A percentile compares a stretch with the other conserved stretches of the same genome.
These are phyloP conservation scores for Malus hybrid DNA, from an alignment of 331 rosid genomes.

Conservation along the genomic window DNA sequence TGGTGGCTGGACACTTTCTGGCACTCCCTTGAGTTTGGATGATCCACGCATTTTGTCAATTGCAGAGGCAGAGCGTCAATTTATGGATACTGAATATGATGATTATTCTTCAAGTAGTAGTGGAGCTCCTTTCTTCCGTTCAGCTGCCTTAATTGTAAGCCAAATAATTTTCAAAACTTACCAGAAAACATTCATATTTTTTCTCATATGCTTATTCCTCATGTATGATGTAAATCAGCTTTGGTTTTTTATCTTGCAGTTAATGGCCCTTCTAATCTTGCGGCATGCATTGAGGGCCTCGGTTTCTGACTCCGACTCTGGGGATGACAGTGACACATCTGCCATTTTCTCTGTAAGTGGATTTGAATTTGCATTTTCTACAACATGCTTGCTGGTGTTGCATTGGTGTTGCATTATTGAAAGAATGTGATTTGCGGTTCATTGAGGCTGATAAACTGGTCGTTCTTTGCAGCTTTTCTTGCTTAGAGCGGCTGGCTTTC, in stretches of 20 bases:
- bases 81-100: conserved; percentile 86
- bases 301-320: conserved; percentile 63
- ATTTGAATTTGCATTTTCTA: background rate
- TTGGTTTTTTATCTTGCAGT: conserved; percentile 38
- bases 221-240: background rate
- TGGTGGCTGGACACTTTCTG: conserved; percentile 96
- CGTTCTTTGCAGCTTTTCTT: conserved; percentile 60
- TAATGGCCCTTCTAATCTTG: conserved; percentile 86
- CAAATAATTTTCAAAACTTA: background rate
- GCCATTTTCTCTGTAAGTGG: conserved; percentile 76
- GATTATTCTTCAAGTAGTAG: conserved; percentile 76
- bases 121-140: conserved; percentile 94
- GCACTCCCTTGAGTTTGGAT: conserved; percentile 83
- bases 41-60: conserved; percentile 92
- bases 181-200: background rate
- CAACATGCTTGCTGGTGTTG: background rate
- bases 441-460: conserved; percentile 14
- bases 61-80: conserved; percentile 87
- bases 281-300: conserved; percentile 79
- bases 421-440: background rate
- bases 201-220: background rate
- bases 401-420: background rate
- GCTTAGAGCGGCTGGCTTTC: conserved; percentile 94
- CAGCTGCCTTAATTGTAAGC: conserved; percentile 89
- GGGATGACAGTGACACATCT: conserved; percentile 54